phyloP scores from a whole-genome alignment of 2,329 filamentous ascomycete species.

The Ophiostoma pallidulum region DNA sequence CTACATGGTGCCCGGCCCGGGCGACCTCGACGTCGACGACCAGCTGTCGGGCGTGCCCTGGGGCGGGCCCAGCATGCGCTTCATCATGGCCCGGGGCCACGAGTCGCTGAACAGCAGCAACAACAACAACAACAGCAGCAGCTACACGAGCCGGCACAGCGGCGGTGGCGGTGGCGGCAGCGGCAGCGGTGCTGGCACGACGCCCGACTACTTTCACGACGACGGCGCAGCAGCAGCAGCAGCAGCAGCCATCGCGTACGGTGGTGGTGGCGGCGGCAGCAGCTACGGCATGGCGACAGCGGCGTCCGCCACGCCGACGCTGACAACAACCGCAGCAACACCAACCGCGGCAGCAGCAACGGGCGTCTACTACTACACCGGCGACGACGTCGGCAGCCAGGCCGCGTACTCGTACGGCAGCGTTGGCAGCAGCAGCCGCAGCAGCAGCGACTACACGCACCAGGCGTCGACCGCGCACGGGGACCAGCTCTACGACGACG shows the following conservation, averaged over 20 bases:
- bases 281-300: neutral
- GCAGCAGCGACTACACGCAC: slow-evolving; percentile 13
- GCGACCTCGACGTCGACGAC: slow-evolving; percentile 41
- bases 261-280: neutral
- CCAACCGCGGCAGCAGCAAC: neutral
- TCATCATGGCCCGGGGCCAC: slow-evolving; percentile 42
- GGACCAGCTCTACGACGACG: slow-evolving; percentile 11
- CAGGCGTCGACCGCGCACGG: neutral
- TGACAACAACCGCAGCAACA: neutral
- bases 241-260: slow-evolving; percentile 4
- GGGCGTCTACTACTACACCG: slow-evolving; percentile 3
- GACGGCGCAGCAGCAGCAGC: slow-evolving; percentile 3
- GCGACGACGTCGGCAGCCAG: slow-evolving; percentile 1
- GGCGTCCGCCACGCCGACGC: neutral
- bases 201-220: slow-evolving; percentile 7
- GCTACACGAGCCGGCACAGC: neutral
- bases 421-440: slow-evolving; percentile 9
- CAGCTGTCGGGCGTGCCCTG: slow-evolving; percentile 59
- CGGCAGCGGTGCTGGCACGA: neutral
- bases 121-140: slow-evolving; percentile 23
- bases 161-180: neutral
- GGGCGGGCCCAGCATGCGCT: slow-evolving; percentile 57
- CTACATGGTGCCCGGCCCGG: slow-evolving; percentile 51
- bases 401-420: slow-evolving; percentile 1
- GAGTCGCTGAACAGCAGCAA: slow-evolving; percentile 37